Percentiles rank a stretch among this genome's conserved stretches.
phyloP scores from a whole-genome alignment of 495 filamentous ascomycete genomes.

The Entonaema liquescens region DNA sequence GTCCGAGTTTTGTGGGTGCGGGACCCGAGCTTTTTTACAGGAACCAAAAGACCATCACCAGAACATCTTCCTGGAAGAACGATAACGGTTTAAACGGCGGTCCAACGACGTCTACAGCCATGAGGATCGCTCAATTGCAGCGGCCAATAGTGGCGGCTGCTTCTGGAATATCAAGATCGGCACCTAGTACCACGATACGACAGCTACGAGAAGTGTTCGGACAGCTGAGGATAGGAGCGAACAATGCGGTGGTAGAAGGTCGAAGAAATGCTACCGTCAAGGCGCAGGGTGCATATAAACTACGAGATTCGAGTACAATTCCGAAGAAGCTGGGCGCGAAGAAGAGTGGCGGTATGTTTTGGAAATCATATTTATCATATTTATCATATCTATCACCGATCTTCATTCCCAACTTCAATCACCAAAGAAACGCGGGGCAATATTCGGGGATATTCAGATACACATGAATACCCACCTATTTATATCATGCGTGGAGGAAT shows the following conservation, averaged over 20 bases:
- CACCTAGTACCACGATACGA: slow-evolving; percentile 37
- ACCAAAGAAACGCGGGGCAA: background rate
- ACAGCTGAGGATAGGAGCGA: slow-evolving; percentile 49
- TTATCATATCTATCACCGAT: background rate
- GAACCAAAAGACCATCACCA: slow-evolving; percentile 7
- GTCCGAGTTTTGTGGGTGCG: slow-evolving; percentile 49
- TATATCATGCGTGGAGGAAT: background rate
- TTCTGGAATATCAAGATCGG: slow-evolving; percentile 46
- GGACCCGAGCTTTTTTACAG: slow-evolving; percentile 11
- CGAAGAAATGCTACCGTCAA: slow-evolving; percentile 83
- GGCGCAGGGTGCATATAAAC: slow-evolving; percentile 84
- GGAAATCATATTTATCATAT: background rate
- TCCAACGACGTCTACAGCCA: slow-evolving; percentile 37
- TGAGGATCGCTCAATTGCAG: slow-evolving; percentile 64
- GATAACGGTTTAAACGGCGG: slow-evolving; percentile 4
- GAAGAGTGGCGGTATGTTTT: slow-evolving; percentile 76
- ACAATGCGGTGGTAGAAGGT: slow-evolving; percentile 54
- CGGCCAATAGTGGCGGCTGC: slow-evolving; percentile 59
- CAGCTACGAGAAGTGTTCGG: slow-evolving; percentile 49
- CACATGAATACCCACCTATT: too few species aligned
- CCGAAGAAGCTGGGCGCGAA: slow-evolving; percentile 96
- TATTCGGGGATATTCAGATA: background rate
- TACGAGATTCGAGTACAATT: slow-evolving; percentile 80
- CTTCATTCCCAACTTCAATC: background rate
- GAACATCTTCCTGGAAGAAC: background rate